Base-by-base conservation (phyloP, 805 yeast genomes). In the Pichia deserticola region DNA sequence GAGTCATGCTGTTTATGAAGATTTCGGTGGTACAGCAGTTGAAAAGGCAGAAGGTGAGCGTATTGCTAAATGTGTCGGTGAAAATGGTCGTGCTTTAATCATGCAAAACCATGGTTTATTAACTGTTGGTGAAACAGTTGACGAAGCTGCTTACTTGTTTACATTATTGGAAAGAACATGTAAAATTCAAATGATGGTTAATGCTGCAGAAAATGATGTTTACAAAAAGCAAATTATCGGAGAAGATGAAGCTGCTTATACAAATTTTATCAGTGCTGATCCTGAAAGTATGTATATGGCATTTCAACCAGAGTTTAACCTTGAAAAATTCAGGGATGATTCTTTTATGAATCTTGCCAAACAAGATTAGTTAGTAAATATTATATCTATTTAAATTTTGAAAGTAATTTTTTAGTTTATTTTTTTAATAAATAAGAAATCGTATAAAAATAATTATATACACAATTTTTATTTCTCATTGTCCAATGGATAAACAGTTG, bases 21-120 rank as follows among this genome's bases (percentile, higher is more conserved):
- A 79, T 60, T 86, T 85, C 64, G 93, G 93, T 32, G 95, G 95
- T 38, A 86, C 86, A 48, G 95, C 89, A 0, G 57, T 84, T 32
- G 86, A 82, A 57, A 71, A 67, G 27, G 78, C 74, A 46, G 90
- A 85, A 63, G 89, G 89, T 32, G 59, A 63, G 42, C 74, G 72
- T 42, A 74, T 84, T 50, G 89, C 89, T 7, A 63, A 66, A 34
- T 81, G 86, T 1, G 64, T 81, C 34, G 88, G 87, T 7, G 68
- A 74, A 50, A 79, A 78, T 37, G 75, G 76, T 54, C 79, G 75
- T 15, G 73, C 79, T 43, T 36, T 56, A 20, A 81, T 84, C 54
- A 67, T 85, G 54, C 84, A 78, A 63, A 84, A 84, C 70, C 92
- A 84, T 62, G 90, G 92, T 32, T 71, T 84, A 36, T 63, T 84